Evolutionary conservation across 441 rosid species (phyloP).

Genomic region (Pelargonium fulgidum): DNA sequence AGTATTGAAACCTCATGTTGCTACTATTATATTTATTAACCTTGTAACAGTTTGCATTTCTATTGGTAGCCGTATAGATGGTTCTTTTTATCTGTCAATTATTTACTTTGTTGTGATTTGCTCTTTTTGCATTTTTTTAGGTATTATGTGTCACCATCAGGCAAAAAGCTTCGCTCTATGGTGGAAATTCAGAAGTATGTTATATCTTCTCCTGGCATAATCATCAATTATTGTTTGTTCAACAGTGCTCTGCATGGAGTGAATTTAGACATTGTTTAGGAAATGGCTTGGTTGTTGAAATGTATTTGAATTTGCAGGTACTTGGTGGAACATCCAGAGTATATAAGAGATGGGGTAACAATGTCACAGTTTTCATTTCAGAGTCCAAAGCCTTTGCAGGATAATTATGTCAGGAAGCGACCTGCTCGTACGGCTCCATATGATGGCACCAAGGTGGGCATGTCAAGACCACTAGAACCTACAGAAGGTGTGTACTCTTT

Average conservation of each 20-base stretch:
- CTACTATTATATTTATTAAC: background rate
- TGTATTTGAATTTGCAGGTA: conserved; percentile 35
- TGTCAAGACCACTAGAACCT: conserved; percentile 27
- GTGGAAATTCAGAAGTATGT: conserved; percentile 72
- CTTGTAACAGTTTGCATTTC: background rate
- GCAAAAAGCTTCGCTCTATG: conserved; percentile 82
- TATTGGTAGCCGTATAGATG: background rate
- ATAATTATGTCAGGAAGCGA: conserved; percentile 72
- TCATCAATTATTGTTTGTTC: background rate
- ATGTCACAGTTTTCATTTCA: conserved; percentile 77
- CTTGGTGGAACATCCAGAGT: conserved; percentile 64
- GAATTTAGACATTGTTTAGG: background rate
- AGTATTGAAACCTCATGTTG: background rate
- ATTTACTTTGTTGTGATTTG: conserved; percentile 5
- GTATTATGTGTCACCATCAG: conserved; percentile 77
- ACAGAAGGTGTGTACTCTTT: conserved; percentile 43
- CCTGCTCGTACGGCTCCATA: conserved; percentile 37
- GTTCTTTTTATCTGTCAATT: background rate
- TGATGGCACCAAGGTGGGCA: conserved; percentile 23
- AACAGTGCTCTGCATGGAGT: background rate
- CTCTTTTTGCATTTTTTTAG: conserved; percentile 38
- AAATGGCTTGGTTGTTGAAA: background rate
- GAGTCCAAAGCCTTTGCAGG: conserved; percentile 74
- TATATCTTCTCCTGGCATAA: conserved; percentile 4
- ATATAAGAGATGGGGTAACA: conserved; percentile 40